phyloP scores from a whole-genome alignment of 768 basidiomycete species.

The Boletus rufocinnamomeus region DNA sequence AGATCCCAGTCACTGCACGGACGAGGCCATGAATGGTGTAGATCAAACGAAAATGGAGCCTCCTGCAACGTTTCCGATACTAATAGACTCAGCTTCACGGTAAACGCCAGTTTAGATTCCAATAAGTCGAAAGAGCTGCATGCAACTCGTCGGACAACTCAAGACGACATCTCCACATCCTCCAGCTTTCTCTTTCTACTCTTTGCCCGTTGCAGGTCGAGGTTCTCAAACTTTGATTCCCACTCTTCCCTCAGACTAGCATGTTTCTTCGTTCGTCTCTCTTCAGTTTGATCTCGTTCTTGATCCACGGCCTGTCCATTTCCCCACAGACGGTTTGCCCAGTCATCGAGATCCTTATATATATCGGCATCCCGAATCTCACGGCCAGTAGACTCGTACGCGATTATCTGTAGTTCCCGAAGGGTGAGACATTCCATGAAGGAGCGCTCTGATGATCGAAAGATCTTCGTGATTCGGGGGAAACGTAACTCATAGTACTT shows the following conservation, averaged over 20 bases:
- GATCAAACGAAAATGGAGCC: background rate
- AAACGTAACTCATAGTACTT: conserved; percentile 86
- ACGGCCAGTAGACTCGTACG: conserved; percentile 53
- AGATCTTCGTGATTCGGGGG: conserved; percentile 74
- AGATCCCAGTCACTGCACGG: background rate
- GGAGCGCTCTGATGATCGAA: conserved; percentile 59
- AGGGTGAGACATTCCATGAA: conserved; percentile 60
- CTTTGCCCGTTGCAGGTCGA: conserved; percentile 26
- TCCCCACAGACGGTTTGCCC: conserved; percentile 41
- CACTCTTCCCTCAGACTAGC: conserved; percentile 39
- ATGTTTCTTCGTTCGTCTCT: conserved; percentile 42
- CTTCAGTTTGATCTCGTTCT: conserved; percentile 14
- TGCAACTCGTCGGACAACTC: background rate
- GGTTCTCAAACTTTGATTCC: conserved; percentile 42
- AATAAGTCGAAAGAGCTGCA: background rate
- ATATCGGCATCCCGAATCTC: conserved; percentile 39
- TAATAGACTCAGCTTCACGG: background rate
- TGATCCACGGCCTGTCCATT: conserved; percentile 42
- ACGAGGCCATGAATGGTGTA: background rate
- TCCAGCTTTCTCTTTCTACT: conserved; percentile 24
- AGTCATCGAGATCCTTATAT: conserved; percentile 54
- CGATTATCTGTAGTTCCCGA: conserved; percentile 53
- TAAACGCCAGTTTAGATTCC: background rate
- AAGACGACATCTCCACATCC: conserved; percentile 30
- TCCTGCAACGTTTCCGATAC: background rate